Evolutionary conservation across 1,139 yeast species (phyloP), one percentile per base, ranked within the genome.

Genomic region (Spencermartinsiella ligniputridi): DNA sequence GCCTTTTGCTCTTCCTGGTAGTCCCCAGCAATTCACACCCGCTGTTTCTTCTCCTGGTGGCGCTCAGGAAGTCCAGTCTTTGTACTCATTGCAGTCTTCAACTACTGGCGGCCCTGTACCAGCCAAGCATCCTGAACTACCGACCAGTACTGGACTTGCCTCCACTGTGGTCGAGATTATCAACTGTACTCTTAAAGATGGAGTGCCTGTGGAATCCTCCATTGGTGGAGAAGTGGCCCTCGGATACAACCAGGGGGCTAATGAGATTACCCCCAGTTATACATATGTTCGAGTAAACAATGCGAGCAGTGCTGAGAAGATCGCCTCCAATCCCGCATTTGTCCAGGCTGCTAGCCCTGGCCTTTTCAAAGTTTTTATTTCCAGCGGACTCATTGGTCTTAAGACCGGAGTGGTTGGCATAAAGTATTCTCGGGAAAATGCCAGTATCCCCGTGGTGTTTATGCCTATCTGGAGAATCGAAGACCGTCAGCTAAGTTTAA

Each of bases 381-480:
- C 46, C 6, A 20, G 18, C 21, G 47, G 52, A 5, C 34, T 50
- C 8, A 37, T 42, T 2, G 54, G 47, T 3, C 21, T 44, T 15
- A 47, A 44, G 33, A 42, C 46, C 22, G 52, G 56, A 12, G 42
- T 47, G 2, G 92, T 92, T 27, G 95, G 87, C 0, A 65, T 86
- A 57, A 85, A 84, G 61, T 86, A 84, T 58, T 73, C 83, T 58
- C 70, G 69, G 44, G 61, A 66, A 29, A 62, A 47, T 9, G 34
- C 39, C 1, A 68, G 71, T 37, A 60, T 65, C 1, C 97, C 97
- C n/a, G 64, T 90, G 22, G 66, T 78, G 22, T 73, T 90, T 39
- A 75, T 79, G 38, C 96, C 96, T 39, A 78, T 84, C 38, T 90
- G 97, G 97, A 83, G 89, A 58, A 83, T 83, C 59, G 96, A 89